phyloP scores from a whole-genome alignment of 208 protist genomes.

The Wallacemonas sp. region DNA sequence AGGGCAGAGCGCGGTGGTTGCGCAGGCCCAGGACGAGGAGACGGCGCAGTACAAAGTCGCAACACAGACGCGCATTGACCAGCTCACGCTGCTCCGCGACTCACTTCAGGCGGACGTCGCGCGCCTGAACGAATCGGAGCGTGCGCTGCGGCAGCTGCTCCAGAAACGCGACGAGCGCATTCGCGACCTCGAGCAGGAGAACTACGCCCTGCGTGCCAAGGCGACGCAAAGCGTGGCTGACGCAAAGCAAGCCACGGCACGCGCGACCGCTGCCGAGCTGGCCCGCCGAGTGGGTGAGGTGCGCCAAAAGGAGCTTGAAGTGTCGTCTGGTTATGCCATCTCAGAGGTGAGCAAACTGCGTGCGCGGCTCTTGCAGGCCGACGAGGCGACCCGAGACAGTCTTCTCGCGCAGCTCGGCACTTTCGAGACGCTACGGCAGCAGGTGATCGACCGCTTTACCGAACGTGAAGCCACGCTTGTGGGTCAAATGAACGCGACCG shows the following conservation, averaged over 20 bases:
- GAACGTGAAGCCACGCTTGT: conserved; percentile 29
- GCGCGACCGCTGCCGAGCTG: conserved; percentile 20
- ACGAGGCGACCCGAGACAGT: conserved; percentile 15
- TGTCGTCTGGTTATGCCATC: conserved; percentile 22
- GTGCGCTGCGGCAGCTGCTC: neutral
- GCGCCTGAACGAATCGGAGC: neutral
- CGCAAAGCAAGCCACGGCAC: conserved; percentile 8
- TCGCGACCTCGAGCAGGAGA: conserved; percentile 18
- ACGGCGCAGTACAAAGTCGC: neutral
- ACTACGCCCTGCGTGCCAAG: conserved; percentile 18
- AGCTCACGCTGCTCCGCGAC: conserved; percentile 10
- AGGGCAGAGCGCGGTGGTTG: neutral
- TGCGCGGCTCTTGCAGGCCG: conserved; percentile 9
- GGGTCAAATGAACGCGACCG: conserved; percentile 5
- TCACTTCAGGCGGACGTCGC: conserved; percentile 5
- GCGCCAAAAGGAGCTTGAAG: conserved; percentile 24
- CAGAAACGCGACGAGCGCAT: conserved; percentile 15
- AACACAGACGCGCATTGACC: conserved; percentile 4
- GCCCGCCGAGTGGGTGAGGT: conserved; percentile 28
- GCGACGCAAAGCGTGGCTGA: conserved; percentile 2
- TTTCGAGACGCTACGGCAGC: conserved; percentile 41
- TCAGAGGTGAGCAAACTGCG: conserved; percentile 19
- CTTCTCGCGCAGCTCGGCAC: conserved; percentile 38
- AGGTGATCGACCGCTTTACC: conserved; percentile 35
- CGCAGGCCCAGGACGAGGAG: conserved; percentile 15